Evolutionary conservation across 2,329 filamentous ascomycete species (phyloP), one percentile per base, ranked within the genome.

Genomic region (Apiospora malaysiana): DNA sequence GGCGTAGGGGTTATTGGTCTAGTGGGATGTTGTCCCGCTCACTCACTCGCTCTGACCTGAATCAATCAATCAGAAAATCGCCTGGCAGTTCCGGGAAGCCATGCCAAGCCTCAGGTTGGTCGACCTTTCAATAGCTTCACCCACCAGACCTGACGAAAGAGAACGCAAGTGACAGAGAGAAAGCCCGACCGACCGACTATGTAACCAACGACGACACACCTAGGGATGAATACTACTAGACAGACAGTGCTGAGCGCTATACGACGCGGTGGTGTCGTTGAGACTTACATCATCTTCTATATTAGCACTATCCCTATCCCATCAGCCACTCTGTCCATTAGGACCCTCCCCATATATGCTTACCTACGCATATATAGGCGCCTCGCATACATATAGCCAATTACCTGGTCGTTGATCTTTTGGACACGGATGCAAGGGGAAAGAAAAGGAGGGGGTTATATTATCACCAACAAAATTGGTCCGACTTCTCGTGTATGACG

Each of bases 351-450:
- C 32, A 40, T 63, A 40, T 63, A 40, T 40, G 56, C 32, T 40
- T n/a, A 40, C 56, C 14, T 12, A 37, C 27, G 27, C 32, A 32
- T n/a, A 63, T 40, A 63, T 63, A 63, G 32, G 56, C 56, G 32
- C 56, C 21, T 63, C 56, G 56, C 56, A 63, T 63, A 59, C 21
- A 21, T 21, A 63, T 40, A 32, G 32, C 56, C 56, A 63, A 63
- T 63, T 63, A 63, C 56, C 56, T 40, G 56, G 56, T 63, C 56
- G 56, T 63, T 63, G 56, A 63, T 63, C 56, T 63, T 63, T 40
- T 63, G n/a, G 27, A 32, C 56, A 63, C 56, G 18, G 56, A 63
- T 21, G 51, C 32, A 32, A 59, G 32, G 56, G 56, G 27, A 40
- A n/a, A 12, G 23, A 27, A 56, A 18, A 16, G 51, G 51, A 18